phyloP scores from a whole-genome alignment of 805 yeast genomes.

The Saccharomycopsis fibuligera region DNA sequence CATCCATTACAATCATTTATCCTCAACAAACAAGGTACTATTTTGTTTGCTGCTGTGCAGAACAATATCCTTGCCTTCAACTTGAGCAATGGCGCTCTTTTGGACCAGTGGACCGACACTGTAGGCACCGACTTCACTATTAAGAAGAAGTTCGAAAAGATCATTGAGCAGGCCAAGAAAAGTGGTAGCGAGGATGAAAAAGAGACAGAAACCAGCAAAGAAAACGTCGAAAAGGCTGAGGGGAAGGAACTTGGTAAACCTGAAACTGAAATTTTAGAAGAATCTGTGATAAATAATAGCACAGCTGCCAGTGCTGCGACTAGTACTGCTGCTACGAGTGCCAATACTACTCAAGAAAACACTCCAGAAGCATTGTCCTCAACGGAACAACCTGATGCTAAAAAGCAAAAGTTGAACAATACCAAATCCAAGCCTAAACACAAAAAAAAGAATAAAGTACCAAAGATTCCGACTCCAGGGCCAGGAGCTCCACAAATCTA shows the following conservation, averaged over 20 bases:
- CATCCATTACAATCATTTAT: conserved; percentile 65
- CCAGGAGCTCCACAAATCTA: conserved; percentile 63
- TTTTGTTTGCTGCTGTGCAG: conserved; percentile 51
- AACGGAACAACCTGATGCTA: conserved; percentile 19
- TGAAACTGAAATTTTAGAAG: conserved; percentile 25
- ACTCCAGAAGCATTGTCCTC: background rate
- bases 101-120: conserved; percentile 62
- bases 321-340: background rate
- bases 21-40: conserved; percentile 37
- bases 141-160: conserved; percentile 42
- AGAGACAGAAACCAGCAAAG: conserved; percentile 24
- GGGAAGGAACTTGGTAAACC: too few relatives aligned
- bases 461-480: conserved; percentile 57
- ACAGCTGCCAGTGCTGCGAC: background rate
- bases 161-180: conserved; percentile 30
- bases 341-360: background rate
- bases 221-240: conserved; percentile 18
- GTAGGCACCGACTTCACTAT: conserved; percentile 41
- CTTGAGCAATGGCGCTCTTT: conserved; percentile 31
- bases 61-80: conserved; percentile 52
- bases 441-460: conserved; percentile 31
- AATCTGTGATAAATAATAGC: conserved; percentile 27
- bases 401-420: conserved; percentile 20
- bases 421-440: conserved; percentile 25
- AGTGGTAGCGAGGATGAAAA: conserved; percentile 28